These are phyloP conservation scores for Phalaenopsis aphrodite DNA, from an alignment of 106 monocot species.

Conservation along the genomic window DNA sequence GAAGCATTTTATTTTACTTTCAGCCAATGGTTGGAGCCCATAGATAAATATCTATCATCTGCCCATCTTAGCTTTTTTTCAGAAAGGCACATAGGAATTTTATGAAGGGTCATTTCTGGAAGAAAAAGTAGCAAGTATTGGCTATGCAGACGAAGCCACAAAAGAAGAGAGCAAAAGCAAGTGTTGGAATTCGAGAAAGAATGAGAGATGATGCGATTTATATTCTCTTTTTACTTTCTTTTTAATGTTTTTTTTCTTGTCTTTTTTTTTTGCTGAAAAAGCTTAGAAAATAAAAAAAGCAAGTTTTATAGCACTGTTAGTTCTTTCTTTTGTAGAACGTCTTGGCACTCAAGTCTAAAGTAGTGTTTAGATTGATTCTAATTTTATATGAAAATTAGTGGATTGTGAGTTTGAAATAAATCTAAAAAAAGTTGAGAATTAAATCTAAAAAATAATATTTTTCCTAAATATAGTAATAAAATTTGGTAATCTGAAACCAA, in stretches of 20 bases:
- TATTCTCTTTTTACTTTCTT: background rate
- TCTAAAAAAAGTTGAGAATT: too few relatives aligned
- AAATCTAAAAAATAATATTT: too few relatives aligned
- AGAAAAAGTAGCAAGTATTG: background rate
- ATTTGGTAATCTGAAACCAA: too few relatives aligned
- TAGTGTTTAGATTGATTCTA: too few relatives aligned
- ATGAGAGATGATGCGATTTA: constrained; percentile 9
- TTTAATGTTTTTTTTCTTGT: background rate
- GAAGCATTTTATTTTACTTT: too few relatives aligned
- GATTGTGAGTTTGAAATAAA: background rate
- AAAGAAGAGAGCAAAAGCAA: constrained; percentile 4
- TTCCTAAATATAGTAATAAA: background rate
- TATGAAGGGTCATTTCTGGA: background rate
- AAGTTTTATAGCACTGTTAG: too few relatives aligned
- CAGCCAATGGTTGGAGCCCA: too few relatives aligned
- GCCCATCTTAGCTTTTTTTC: too few relatives aligned
- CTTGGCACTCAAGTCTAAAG: too few relatives aligned
- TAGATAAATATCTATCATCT: too few relatives aligned
- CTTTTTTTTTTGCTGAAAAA: background rate
- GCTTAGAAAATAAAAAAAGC: background rate
- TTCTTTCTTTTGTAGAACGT: too few relatives aligned
- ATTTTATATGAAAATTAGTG: background rate
- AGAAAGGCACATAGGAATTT: background rate
- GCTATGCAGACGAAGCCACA: background rate
- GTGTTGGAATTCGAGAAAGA: constrained; percentile 9